phyloP scores from a whole-genome alignment of 106 monocot genomes.

The Triglochin maritima region DNA sequence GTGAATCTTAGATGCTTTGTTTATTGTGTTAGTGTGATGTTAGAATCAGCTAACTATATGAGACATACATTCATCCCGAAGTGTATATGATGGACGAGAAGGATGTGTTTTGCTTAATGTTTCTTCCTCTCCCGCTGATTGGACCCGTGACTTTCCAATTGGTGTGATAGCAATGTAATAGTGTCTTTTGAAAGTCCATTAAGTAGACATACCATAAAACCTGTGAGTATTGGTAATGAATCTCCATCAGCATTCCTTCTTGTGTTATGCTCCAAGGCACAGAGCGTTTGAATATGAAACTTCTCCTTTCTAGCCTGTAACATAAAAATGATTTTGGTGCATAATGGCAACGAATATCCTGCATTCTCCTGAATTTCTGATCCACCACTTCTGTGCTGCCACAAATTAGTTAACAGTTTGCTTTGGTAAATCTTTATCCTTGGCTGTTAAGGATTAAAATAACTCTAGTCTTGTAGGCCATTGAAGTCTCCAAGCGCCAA shows the following conservation, averaged over 20 bases:
- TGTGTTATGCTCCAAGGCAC: constrained; percentile 75
- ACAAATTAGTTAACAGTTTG: not conserved
- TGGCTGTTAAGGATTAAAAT: not conserved
- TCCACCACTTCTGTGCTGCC: constrained; percentile 11
- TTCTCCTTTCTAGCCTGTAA: constrained; percentile 36
- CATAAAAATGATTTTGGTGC: constrained; percentile 55
- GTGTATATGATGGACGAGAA: no score
- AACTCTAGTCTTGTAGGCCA: constrained; percentile 29
- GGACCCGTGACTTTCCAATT: no score
- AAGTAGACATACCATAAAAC: constrained; percentile 49
- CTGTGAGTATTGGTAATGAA: constrained; percentile 46
- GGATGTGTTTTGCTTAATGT: no score
- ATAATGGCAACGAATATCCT: constrained; percentile 62
- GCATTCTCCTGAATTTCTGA: constrained; percentile 1
- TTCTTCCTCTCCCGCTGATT: no score
- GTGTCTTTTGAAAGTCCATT: not conserved
- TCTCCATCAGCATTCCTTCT: constrained; percentile 42
- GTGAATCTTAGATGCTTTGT: no score
- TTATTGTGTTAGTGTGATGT: no score
- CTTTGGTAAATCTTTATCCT: not conserved
- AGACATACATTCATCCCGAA: no score
- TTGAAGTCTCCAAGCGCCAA: constrained; percentile 88
- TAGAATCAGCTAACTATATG: no score
- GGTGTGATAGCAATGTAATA: no score
- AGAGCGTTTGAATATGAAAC: constrained; percentile 59